Evolutionary conservation across 768 basidiomycete genomes (phyloP).

Genomic region (Boletus fagicola): DNA sequence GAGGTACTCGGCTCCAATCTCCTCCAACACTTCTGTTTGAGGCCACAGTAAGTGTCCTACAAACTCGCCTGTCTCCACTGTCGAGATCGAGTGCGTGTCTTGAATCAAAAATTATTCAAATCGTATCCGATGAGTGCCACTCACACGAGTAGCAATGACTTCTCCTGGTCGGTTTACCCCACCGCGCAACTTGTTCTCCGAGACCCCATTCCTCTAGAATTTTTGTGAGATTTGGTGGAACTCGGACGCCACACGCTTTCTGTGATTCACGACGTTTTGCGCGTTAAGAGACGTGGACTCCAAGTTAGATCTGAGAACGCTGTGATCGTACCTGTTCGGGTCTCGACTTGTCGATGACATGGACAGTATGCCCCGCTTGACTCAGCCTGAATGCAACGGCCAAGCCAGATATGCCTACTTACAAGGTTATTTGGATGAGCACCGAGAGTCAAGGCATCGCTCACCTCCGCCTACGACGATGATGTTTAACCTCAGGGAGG

Average conservation of each 20-base stretch:
- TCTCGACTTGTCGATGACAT: constrained; percentile 50
- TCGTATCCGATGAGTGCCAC: neutral
- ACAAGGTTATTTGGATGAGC: neutral
- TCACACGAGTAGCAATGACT: constrained; percentile 20
- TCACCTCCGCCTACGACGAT: constrained; percentile 22
- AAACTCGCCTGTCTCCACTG: constrained; percentile 42
- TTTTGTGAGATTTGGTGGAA: constrained; percentile 57
- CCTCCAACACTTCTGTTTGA: constrained; percentile 42
- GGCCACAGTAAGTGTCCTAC: constrained; percentile 44
- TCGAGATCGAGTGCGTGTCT: neutral
- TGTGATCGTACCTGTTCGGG: constrained; percentile 33
- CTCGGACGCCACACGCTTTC: constrained; percentile 39
- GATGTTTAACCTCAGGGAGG: constrained; percentile 12
- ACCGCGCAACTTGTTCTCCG: constrained; percentile 37
- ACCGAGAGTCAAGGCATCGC: neutral
- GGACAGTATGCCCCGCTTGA: constrained; percentile 52
- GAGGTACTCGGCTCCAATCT: constrained; percentile 47
- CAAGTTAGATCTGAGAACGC: neutral
- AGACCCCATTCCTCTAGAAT: constrained; percentile 54
- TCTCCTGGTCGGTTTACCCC: constrained; percentile 21
- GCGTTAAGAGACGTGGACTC: neutral
- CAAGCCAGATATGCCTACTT: constrained; percentile 46
- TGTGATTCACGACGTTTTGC: constrained; percentile 8
- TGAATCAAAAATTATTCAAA: neutral
- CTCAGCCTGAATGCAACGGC: constrained; percentile 53